Percentiles rank a stretch among this genome's conserved stretches.
Conservation (phyloP, 768 basidiomycete species). For the Ramaria rubella region DNA sequence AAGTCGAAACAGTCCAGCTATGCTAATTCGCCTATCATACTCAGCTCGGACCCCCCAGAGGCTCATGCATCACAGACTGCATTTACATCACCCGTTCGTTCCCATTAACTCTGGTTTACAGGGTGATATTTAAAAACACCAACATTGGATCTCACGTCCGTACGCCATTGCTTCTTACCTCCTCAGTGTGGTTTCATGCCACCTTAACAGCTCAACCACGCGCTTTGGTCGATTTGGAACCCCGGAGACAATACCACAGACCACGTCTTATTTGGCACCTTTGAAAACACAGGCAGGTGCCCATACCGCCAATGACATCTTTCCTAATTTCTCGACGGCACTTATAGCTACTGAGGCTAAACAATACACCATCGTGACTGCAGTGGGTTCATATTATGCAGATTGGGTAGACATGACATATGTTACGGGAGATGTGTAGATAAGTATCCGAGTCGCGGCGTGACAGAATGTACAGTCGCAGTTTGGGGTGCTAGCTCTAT, state of each 20-base stretch:
- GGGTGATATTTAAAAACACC: constrained; percentile 46
- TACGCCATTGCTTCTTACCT: not conserved
- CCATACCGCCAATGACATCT: constrained; percentile 26
- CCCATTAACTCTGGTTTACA: constrained; percentile 15
- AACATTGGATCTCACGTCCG: constrained; percentile 28
- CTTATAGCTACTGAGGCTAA: constrained; percentile 34
- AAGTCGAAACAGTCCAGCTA: too few relatives aligned
- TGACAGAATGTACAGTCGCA: too few relatives aligned
- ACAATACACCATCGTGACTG: constrained; percentile 36
- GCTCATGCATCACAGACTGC: too few relatives aligned
- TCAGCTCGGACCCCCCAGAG: too few relatives aligned
- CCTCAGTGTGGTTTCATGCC: not conserved
- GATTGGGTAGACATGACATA: constrained; percentile 42
- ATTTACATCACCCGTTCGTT: too few relatives aligned
- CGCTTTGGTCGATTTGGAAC: constrained; percentile 45
- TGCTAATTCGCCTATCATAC: too few relatives aligned
- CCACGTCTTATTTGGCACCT: constrained; percentile 42
- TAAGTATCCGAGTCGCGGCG: too few relatives aligned
- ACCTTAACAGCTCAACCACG: constrained; percentile 26
- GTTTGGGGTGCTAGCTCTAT: too few relatives aligned
- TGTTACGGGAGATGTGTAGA: not conserved
- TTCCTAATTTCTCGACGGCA: constrained; percentile 36
- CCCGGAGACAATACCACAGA: constrained; percentile 31
- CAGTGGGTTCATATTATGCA: constrained; percentile 40
- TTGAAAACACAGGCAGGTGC: constrained; percentile 38